A percentile compares a stretch with the other conserved stretches of the same genome.
phyloP scores from a whole-genome alignment of 352 stramenopile species.

The Bremia lactucae region DNA sequence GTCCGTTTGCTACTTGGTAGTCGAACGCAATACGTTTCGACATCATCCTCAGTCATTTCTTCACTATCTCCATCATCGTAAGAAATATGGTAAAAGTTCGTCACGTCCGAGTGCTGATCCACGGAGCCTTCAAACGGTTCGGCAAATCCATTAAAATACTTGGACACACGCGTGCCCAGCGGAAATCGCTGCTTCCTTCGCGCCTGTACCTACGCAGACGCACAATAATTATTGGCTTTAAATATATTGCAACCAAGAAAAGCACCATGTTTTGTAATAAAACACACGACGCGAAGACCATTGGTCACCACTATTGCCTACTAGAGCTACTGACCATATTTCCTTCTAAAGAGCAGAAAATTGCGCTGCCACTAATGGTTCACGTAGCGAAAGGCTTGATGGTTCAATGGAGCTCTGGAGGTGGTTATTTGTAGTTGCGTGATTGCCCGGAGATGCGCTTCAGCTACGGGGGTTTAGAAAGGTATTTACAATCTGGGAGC shows the following conservation, averaged over 20 bases:
- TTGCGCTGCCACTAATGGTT: too few relatives aligned
- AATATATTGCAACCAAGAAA: neutral
- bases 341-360: too few relatives aligned
- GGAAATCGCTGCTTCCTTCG: slow-evolving; percentile 45
- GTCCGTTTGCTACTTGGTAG: slow-evolving; percentile 8
- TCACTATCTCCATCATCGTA: slow-evolving; percentile 76
- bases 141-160: slow-evolving; percentile 52
- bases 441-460: too few relatives aligned
- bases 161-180: slow-evolving; percentile 48
- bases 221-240: slow-evolving; percentile 10
- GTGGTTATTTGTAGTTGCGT: too few relatives aligned
- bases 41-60: slow-evolving; percentile 71
- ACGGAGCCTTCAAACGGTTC: slow-evolving; percentile 53
- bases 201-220: slow-evolving; percentile 29
- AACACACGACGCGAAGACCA: too few relatives aligned
- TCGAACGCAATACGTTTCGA: slow-evolving; percentile 31
- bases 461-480: too few relatives aligned
- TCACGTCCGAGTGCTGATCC: slow-evolving; percentile 33
- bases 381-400: too few relatives aligned
- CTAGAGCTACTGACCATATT: slow-evolving; percentile 16
- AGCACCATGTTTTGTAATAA: slow-evolving; percentile 2
- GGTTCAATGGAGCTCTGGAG: too few relatives aligned
- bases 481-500: too few relatives aligned
- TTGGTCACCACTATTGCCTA: slow-evolving; percentile 5
- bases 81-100: slow-evolving; percentile 62